Percentiles rank a stretch among this genome's conserved stretches.
Evolutionary conservation across 305 asterid genomes (phyloP).

Genomic region (Fraxinus floribunda): DNA sequence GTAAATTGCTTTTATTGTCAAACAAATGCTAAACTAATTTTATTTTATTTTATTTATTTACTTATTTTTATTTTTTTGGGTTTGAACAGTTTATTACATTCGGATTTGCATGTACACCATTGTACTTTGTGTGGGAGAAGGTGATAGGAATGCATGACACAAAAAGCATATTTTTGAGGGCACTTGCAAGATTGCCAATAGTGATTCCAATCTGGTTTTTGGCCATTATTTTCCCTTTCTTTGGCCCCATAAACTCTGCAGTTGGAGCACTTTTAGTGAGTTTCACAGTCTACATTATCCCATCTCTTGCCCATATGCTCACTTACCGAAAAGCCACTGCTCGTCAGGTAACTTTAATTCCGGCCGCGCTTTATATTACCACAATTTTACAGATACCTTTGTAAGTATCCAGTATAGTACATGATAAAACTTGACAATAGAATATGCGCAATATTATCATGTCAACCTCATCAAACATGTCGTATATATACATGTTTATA

Average conservation of each 20-base stretch:
- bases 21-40: neutral
- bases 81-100: conserved; percentile 54
- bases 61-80: too few relatives aligned
- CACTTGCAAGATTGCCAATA: conserved; percentile 57
- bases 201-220: conserved; percentile 68
- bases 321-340: conserved; percentile 58
- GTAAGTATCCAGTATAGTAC: neutral
- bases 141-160: conserved; percentile 71
- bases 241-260: conserved; percentile 65
- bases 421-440: neutral
- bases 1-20: neutral
- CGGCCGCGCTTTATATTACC: neutral
- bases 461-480: neutral
- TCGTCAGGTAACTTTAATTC: conserved; percentile 45
- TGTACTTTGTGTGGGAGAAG: conserved; percentile 72
- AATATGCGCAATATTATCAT: neutral
- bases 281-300: conserved; percentile 62
- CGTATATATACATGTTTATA: too few relatives aligned
- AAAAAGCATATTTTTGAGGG: conserved; percentile 56
- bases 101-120: conserved; percentile 62
- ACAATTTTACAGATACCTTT: neutral
- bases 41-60: neutral
- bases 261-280: conserved; percentile 64
- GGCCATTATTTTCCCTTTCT: conserved; percentile 65
- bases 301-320: conserved; percentile 60